These are phyloP conservation scores for Penicillium thymicola DNA, from an alignment of 2,329 filamentous ascomycete genomes.

Conservation along the genomic window DNA sequence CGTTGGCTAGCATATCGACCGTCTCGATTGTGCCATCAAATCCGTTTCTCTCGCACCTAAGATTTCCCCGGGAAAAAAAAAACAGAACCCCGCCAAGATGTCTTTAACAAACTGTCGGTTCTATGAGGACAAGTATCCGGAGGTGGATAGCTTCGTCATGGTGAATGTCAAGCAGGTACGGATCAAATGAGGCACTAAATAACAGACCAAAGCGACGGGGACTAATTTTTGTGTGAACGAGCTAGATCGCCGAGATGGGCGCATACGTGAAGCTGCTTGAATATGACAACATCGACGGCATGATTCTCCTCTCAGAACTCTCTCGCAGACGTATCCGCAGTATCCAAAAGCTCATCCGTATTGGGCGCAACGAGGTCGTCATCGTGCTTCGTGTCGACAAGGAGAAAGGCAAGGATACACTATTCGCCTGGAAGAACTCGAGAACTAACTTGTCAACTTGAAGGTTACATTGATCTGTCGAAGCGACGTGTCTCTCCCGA, in stretches of 20 bases:
- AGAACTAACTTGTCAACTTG: slow-evolving; percentile 19
- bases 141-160: slow-evolving; percentile 99
- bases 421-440: not conserved
- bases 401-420: slow-evolving; percentile 71
- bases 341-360: slow-evolving; percentile 98
- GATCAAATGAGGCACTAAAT: not conserved
- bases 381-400: slow-evolving; percentile 98
- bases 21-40: slow-evolving; percentile 12
- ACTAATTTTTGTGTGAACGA: slow-evolving; percentile 11
- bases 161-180: slow-evolving; percentile 96
- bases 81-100: slow-evolving; percentile 63
- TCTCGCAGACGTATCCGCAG: slow-evolving; percentile 96
- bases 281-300: slow-evolving; percentile 99
- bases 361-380: slow-evolving; percentile 96
- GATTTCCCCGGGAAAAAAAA: slow-evolving; percentile 18
- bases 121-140: slow-evolving; percentile 95
- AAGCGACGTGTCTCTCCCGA: slow-evolving; percentile 97
- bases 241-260: slow-evolving; percentile 96
- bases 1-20: slow-evolving; percentile 6
- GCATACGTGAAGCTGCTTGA: slow-evolving; percentile 99
- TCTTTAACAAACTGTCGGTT: slow-evolving; percentile 95
- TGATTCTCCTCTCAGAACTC: slow-evolving; percentile 97
- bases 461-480: slow-evolving; percentile 94
- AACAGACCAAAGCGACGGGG: not conserved
- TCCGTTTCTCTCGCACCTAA: slow-evolving; percentile 7